Evolutionary conservation across 164 flowering plant genomes (phyloP), one percentile per base, ranked within the genome.

Genomic region (Cinnamomum chago): DNA sequence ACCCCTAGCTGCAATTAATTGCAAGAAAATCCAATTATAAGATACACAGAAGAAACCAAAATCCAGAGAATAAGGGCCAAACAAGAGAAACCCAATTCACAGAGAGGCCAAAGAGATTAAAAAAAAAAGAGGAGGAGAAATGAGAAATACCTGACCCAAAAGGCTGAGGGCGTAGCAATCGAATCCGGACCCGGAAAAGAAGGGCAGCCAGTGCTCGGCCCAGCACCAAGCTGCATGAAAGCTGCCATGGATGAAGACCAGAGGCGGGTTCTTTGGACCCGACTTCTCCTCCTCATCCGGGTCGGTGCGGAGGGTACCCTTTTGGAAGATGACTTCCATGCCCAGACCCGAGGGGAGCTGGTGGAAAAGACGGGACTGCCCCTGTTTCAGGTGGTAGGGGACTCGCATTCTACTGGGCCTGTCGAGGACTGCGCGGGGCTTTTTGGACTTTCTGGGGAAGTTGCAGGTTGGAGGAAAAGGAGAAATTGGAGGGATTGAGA

Each of bases 221-320:
- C 98, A 94, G 80, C 97, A 94, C 98, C 98, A 94, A 76, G 96
- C 97, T 14, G 97, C 98, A 71, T 94, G 97, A 76, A 90, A 92
- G 85, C 97, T 94, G 68, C 95, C 98, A 82, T 94, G 98, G 27
- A 94, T 83, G 72, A 94, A 94, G 6, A 94, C 88, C 78, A 94
- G 77, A 13, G 98, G 95, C 28, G 92, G 89, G 51, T 74, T 77
- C 62, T 74, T 77, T 70, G 71, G 74, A 65, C 72, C 25, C 6
- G 55, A 47, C 35, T 50, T 66, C 15, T 68, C 71, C 27, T 47
- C 70, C 27, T 47, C 70, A 15, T 17, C 23, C 15, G n/a, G 13
- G 47, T 33, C 33, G 11, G 65, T 73, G 55, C 28, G 12, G 35
- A 3, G 5, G 17, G 58, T 14, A 23, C 88, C 82, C 82, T 80